Evolutionary conservation across 805 yeast species (phyloP), one percentile per base, ranked within the genome.

Genomic region (Allodekkera sacchari): DNA sequence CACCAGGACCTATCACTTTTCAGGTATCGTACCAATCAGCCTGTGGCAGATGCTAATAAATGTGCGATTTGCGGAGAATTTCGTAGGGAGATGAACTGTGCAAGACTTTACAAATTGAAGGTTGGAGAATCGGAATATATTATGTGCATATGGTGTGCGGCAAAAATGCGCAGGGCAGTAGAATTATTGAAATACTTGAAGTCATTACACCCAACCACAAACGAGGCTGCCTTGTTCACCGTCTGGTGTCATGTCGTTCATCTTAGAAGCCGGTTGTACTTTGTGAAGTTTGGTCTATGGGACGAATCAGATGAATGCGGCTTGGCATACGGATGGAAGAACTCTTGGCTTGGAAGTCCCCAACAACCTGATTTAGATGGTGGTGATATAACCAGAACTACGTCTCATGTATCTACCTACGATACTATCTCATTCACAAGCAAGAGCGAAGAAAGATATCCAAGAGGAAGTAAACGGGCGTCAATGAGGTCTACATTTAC

Each of bases 21-120:
- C 30, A 42, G 39, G 23, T 40, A 40, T 21, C 56, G 49, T 27
- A 58, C 61, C 0, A 64, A 59, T 32, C 78, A 75, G 6, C 89
- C 94, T 1, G 76, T 82, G 12, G 95, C 95, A 0, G 70, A 82
- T 15, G 64, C 68, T 31, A 74, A 74, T 2, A 74, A 87, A 5
- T 89, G 97, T 57, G 66, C 87, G 4, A 63, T 89, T 26, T 89
- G 97, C 61, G 89, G 88, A 5, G 96, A 88, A 53, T 50, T 57
- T 9, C 67, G 94, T 38, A 68, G 70, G 47, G 84, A 77, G 45
- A 66, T 73, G 34, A 62, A 83, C 38, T 87, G 83, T 55, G 79
- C 89, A 2, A 70, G 97, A 40, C 57, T 84, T 41, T 83, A 87
- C 51, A 68, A 71, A 34, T 59, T 88, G 48, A 77, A 75, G 40